These are phyloP conservation scores for Marchantia paleacea DNA, from an alignment of 225 moss, liverwort and hornwort genomes.

Conservation along the genomic window DNA sequence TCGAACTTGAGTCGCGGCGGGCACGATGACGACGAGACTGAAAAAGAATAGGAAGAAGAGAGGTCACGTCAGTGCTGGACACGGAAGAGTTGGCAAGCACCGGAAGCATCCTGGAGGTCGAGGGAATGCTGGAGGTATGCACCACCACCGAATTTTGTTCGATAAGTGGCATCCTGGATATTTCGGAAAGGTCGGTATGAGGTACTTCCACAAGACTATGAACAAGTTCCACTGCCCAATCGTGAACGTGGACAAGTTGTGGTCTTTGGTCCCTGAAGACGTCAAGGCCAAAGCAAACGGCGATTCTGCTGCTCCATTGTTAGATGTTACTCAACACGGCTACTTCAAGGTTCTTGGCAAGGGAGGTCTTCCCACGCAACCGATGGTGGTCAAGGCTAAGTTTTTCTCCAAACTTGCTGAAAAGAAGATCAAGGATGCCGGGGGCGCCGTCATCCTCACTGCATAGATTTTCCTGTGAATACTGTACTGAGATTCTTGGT, in stretches of 20 bases:
- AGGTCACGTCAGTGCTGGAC: constrained; percentile 39
- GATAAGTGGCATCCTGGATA: constrained; percentile 44
- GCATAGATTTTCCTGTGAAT: constrained; percentile 17
- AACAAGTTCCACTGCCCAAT: constrained; percentile 36
- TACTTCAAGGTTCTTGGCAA: constrained; percentile 39
- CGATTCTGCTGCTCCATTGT: constrained; percentile 22
- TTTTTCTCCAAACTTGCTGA: constrained; percentile 48
- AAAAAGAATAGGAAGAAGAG: constrained; percentile 42
- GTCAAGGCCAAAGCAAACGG: constrained; percentile 25
- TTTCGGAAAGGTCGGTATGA: constrained; percentile 44
- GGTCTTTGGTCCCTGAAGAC: constrained; percentile 29
- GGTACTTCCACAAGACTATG: constrained; percentile 40
- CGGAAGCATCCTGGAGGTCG: constrained; percentile 45
- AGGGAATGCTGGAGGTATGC: constrained; percentile 43
- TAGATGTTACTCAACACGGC: constrained; percentile 34
- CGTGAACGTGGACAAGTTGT: constrained; percentile 38
- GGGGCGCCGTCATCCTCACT: constrained; percentile 34
- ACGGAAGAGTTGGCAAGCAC: constrained; percentile 39
- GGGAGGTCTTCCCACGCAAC: constrained; percentile 34
- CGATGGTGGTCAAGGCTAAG: constrained; percentile 41
- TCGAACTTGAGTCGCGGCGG: neutral
- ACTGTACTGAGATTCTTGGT: no score
- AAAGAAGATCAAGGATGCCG: constrained; percentile 47
- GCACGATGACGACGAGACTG: constrained; percentile 33
- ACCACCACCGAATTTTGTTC: constrained; percentile 43